phyloP scores from a whole-genome alignment of 1,139 yeast species.

The Wickerhamomyces sp. region DNA sequence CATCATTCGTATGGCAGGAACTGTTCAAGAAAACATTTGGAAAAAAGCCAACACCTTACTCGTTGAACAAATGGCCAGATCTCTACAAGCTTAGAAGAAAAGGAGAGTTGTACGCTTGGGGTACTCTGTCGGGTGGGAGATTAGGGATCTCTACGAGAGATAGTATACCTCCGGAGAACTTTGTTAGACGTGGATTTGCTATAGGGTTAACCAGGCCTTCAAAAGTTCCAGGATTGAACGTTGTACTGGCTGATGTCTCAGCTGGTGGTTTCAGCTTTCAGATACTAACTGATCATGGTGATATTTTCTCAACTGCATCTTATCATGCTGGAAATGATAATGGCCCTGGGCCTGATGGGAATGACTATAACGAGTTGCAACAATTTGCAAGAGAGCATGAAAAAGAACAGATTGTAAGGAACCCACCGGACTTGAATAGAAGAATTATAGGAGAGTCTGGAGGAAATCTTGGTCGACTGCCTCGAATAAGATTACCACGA shows the following conservation, averaged over 20 bases:
- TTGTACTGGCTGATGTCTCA: slow-evolving; percentile 45
- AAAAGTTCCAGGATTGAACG: slow-evolving; percentile 30
- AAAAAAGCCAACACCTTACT: slow-evolving; percentile 27
- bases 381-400: slow-evolving; percentile 17
- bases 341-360: slow-evolving; percentile 30
- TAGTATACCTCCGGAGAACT: slow-evolving; percentile 29
- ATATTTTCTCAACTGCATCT: slow-evolving; percentile 46
- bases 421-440: slow-evolving; percentile 7
- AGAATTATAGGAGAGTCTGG: neutral
- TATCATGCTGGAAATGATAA: slow-evolving; percentile 40
- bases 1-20: slow-evolving; percentile 40
- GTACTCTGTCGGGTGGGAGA: slow-evolving; percentile 47
- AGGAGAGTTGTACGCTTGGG: slow-evolving; percentile 60
- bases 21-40: slow-evolving; percentile 49
- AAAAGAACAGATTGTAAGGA: neutral
- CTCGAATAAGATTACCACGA: neutral
- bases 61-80: slow-evolving; percentile 42
- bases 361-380: slow-evolving; percentile 28
- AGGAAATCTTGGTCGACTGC: no score
- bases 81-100: slow-evolving; percentile 40
- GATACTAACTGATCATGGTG: slow-evolving; percentile 49
- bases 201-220: slow-evolving; percentile 42
- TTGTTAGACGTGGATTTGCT: slow-evolving; percentile 27
- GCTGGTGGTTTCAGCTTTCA: slow-evolving; percentile 71
- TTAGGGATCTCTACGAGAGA: slow-evolving; percentile 41